Conservation (phyloP, 305 asterid species). For the Striga hermonthica region DNA sequence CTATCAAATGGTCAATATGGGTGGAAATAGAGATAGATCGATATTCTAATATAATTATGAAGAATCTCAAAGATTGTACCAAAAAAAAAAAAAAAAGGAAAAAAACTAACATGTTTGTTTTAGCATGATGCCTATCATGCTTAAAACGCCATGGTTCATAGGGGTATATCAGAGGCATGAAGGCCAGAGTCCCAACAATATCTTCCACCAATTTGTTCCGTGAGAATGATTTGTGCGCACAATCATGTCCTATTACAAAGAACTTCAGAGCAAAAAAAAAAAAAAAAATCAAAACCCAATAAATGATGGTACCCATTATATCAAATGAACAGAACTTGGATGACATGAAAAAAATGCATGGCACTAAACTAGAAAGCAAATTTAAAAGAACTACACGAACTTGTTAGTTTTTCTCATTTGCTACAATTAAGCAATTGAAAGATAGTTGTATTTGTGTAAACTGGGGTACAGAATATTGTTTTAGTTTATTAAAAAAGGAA, state of each 20-base stretch:
- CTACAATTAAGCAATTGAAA: conserved; percentile 11
- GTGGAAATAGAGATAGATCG: neutral
- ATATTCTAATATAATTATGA: neutral
- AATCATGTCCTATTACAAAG: conserved; percentile 98
- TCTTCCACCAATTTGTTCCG: conserved; percentile 92
- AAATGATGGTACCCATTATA: conserved; percentile 20
- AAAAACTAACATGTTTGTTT: conserved; percentile 81
- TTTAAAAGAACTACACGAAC: neutral
- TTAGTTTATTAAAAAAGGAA: too few species aligned
- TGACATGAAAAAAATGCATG: neutral
- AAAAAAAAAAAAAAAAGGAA: conserved; percentile 26
- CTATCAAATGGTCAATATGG: neutral
- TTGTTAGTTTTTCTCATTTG: conserved; percentile 6
- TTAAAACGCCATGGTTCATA: conserved; percentile 97
- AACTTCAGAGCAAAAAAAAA: conserved; percentile 52
- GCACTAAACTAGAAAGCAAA: conserved; percentile 8
- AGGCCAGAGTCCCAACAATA: conserved; percentile 89
- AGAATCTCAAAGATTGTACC: neutral
- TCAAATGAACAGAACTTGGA: conserved; percentile 9
- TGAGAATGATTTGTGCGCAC: conserved; percentile 96
- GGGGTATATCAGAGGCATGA: conserved; percentile 90
- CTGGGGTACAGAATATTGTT: neutral
- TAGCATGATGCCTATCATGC: conserved; percentile 96
- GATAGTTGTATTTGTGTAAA: neutral
- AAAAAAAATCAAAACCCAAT: conserved; percentile 19